Percentiles rank a stretch among this genome's conserved stretches.
These are phyloP conservation scores for Xylariaceae sp. DNA, from an alignment of 2,329 filamentous ascomycete genomes.

Conservation along the genomic window DNA sequence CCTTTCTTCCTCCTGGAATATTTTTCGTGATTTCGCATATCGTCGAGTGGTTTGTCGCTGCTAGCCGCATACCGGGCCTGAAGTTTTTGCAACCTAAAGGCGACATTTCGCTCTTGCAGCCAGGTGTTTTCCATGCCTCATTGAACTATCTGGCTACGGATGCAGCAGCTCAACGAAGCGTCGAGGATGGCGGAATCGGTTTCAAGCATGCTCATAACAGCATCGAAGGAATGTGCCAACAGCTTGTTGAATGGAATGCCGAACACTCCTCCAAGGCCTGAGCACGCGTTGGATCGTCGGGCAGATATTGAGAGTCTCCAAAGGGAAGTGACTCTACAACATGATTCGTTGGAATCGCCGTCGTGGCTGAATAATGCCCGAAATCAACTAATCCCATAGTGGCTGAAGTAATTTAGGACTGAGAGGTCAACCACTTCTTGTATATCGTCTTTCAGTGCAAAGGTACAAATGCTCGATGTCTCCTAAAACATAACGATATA, in stretches of 20 bases:
- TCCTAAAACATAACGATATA: no score
- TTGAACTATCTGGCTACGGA: conserved; percentile 39
- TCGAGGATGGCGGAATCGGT: conserved; percentile 42
- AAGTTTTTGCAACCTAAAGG: conserved; percentile 22
- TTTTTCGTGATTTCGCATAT: conserved; percentile 38
- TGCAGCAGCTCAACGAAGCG: conserved; percentile 33
- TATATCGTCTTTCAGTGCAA: no score
- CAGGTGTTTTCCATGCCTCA: conserved; percentile 36
- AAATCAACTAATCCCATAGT: no score
- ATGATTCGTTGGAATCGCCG: no score
- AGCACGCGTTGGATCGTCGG: background rate
- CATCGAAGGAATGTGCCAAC: conserved; percentile 41
- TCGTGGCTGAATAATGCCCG: no score
- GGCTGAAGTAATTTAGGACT: no score
- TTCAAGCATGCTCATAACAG: conserved; percentile 37
- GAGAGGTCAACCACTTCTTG: no score
- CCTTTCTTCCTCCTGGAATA: conserved; percentile 34
- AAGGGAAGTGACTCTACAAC: no score
- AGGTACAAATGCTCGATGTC: no score
- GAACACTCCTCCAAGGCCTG: conserved; percentile 17
- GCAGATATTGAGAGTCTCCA: no score
- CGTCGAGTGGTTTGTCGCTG: conserved; percentile 36
- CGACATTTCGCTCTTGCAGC: conserved; percentile 40
- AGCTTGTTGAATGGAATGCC: conserved; percentile 41
- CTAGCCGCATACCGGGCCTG: conserved; percentile 28